Base-by-base conservation (phyloP, 768 basidiomycete genomes). In the Pholiota molesta region DNA sequence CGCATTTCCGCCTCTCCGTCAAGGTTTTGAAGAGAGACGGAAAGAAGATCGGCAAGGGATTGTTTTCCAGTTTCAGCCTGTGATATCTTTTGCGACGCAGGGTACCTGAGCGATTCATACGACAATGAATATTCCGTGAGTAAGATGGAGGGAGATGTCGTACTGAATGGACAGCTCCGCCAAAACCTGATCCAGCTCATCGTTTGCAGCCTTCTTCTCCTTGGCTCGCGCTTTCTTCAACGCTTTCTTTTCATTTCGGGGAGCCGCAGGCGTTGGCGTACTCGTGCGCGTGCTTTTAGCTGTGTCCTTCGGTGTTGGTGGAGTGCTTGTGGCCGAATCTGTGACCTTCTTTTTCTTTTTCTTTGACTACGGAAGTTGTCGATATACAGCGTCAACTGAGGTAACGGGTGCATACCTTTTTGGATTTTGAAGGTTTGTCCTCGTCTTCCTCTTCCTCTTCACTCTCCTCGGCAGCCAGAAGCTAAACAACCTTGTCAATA, bases 1-100 rank as follows among this genome's bases (percentile, higher is more conserved):
- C 91, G 88, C 76, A 99, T 85, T 71, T 99, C 97, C 0, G 90
- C 90, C 62, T 97, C 95, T 11, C 88, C 81, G 64, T 99, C 95
- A 16, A 99, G 86, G 67, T 94, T 83, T 42, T 89, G 79, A 1
- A 89, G 79, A 0, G 92, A 94, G n/a, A 97, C 88, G 0, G 91
- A 79, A 19, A 97, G 81, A 1, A 97, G 84, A 52, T 83, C 73
- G 11, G 83, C 73, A 57, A 86, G 70, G 21, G 77, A 73, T 37
- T 75, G 73, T 42, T 73, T 70, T 63, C 65, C 61, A 65, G 69
- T 21, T n/a, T 73, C 68, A 3, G 72, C 60, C 40, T 71, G 73
- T 1, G 71, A 65, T 21, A 75, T 72, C 35, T 76, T 79, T 65
- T 84, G 79, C 6, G 84, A 78, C 16, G 84, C 78, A 1, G 86